Base-by-base conservation (phyloP, 768 basidiomycete genomes). In the Hygrocybe punicea region DNA sequence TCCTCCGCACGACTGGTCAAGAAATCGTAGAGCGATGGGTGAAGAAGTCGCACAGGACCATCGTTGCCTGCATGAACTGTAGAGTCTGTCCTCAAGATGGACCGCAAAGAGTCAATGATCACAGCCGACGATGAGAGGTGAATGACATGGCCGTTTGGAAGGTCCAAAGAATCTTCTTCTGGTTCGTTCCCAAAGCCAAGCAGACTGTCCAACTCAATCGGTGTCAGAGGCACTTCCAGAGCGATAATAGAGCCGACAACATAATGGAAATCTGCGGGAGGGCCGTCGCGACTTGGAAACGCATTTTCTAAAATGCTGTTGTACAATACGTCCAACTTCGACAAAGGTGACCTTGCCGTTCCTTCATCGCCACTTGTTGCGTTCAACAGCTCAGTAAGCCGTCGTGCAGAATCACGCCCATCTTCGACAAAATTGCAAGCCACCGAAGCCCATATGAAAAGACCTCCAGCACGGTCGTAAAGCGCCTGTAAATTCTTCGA, bases 1-100 rank as follows among this genome's bases (percentile, higher is more conserved):
- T 3, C 6, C 40, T 4, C 11, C 10, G n/a, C 40, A n/a, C 10
- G 40, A 44, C 4, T 67, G 23, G 70, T 70, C 39, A 73, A 58
- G 37, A 74, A 73, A 49, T 74, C 72, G 6, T 59, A 60, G 24
- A 73, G 71, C 21, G 71, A 72, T 0, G 71, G 67, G 51, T 73
- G 72, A 57, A 68, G 64, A 2, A 71, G 62, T 14, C 56, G 63
- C 40, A 73, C 67, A 36, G 65, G 65, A 17, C 63, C 58, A 17
- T 46, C 19, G n/a, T 55, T 35, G 8, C 19, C 10, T n/a, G 9
- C 16, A n/a, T n/a, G 16, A 24, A 8, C 19, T 10, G 47, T 23
- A 17, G 47, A 14, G 25, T 48, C 47, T 29, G 3, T n/a, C 24
- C 25, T 17, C 24, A 48, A 29, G 19, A 48, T 19, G 47, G 47